phyloP scores from a whole-genome alignment of 139 green algal species.

The Pseudopediastrum boryanum region DNA sequence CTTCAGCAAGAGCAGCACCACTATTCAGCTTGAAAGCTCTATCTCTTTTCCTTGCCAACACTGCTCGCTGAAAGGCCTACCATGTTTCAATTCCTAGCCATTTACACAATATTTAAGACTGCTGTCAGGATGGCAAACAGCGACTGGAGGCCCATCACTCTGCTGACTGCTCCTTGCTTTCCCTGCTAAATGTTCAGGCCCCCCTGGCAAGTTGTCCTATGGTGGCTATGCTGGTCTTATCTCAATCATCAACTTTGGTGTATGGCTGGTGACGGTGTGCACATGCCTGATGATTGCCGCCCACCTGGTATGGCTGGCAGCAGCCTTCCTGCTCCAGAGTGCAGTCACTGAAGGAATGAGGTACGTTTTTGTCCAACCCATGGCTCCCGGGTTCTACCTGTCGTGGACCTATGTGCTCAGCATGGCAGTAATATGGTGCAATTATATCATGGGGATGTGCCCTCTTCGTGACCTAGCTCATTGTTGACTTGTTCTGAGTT shows the following conservation, averaged over 20 bases:
- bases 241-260: slow-evolving; percentile 17
- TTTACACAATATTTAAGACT: background rate
- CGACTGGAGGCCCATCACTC: background rate
- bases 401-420: no score
- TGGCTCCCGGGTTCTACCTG: no score
- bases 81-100: background rate
- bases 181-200: background rate
- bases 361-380: no score
- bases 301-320: slow-evolving; percentile 24
- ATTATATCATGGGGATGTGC: no score
- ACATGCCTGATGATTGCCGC: slow-evolving; percentile 16
- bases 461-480: no score
- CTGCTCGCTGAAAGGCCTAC: background rate
- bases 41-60: background rate
- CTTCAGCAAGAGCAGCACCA: background rate
- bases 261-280: slow-evolving; percentile 27
- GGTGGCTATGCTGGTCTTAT: slow-evolving; percentile 30
- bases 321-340: slow-evolving; percentile 18
- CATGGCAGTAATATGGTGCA: no score
- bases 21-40: background rate
- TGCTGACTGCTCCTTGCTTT: background rate
- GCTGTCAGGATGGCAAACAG: background rate
- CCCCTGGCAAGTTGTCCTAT: slow-evolving; percentile 31
- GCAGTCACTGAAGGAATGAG: slow-evolving; percentile 15
- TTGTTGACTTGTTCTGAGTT: no score